Evolutionary conservation across 306 rosid genomes (phyloP), one percentile per base, ranked within the genome.

Genomic region (Phaseolus lunatus): DNA sequence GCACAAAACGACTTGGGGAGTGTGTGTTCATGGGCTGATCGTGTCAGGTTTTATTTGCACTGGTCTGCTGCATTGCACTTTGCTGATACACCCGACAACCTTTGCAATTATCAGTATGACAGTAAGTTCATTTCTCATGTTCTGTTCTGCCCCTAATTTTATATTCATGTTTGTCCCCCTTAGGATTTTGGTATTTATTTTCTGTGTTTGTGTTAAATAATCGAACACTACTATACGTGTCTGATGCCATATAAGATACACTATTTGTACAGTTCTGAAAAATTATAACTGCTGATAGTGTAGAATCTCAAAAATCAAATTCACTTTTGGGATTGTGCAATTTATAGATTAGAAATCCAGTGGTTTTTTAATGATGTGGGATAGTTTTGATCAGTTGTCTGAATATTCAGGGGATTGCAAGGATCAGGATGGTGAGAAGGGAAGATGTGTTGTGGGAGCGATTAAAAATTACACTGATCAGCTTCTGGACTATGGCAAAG

Each of bases 11-110:
- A 91, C 44, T 80, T 91, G 67, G 86, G 81, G 11, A 88, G 78
- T 68, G 70, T 93, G 70, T 93, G 98, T 15, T 73, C 83, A 52
- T 93, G 98, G 97, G 93, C 98, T 31, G 98, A 93, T 75, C 83
- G 10, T 24, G 86, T 93, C 75, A 91, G 80, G 75, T 89, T 91
- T 80, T 83, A 41, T 24, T 83, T 87, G 48, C 92, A 3, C 13
- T 93, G 98, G 98, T 89, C 98, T 7, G 53, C 92, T 52, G 57
- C 97, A 22, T 90, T 93, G 56, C 98, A 93, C 80, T 93, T 29
- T 50, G 73, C 85, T 44, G 85, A 93, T 70, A 89, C 98, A 53
- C 97, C 98, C 9, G 91, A 89, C 18, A 31, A 26, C 14, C 86
- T 89, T 56, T 93, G 98, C 86, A 84, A 59, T 43, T 93, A 72